A percentile compares a stretch with the other conserved stretches of the same genome.
phyloP scores from a whole-genome alignment of 106 monocot species.

The Phalaenopsis equestris region DNA sequence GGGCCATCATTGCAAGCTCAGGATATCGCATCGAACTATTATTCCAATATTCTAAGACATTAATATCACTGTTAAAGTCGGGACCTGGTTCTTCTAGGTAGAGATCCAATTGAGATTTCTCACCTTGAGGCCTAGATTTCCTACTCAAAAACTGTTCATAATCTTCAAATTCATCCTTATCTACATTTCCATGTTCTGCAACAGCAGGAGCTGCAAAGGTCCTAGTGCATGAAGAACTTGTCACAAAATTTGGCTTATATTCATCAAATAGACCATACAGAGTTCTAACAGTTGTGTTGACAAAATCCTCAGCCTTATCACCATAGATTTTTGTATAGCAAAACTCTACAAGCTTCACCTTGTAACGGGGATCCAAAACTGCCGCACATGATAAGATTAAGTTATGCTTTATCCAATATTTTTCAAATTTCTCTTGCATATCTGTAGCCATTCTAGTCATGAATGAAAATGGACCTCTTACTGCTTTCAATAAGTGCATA shows the following conservation, averaged over 20 bases:
- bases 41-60: conserved; percentile 5
- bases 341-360: conserved; percentile 17
- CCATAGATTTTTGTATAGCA: conserved; percentile 11
- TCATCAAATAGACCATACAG: conserved; percentile 9
- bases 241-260: conserved; percentile 5
- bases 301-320: conserved; percentile 8
- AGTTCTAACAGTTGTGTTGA: not conserved
- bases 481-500: conserved; percentile 6
- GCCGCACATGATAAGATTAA: conserved; percentile 13
- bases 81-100: conserved; percentile 9
- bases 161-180: conserved; percentile 13
- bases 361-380: conserved; percentile 12
- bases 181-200: not conserved
- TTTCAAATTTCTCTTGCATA: conserved; percentile 15
- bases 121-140: conserved; percentile 4
- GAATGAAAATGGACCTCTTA: conserved; percentile 2
- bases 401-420: conserved; percentile 10
- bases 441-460: not conserved
- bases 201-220: not conserved
- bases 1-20: conserved; percentile 13
- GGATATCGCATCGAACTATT: conserved; percentile 7
- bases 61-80: conserved; percentile 4
- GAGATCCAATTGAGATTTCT: conserved; percentile 12
- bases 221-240: not conserved
- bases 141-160: conserved; percentile 7